phyloP scores from a whole-genome alignment of 2,329 filamentous ascomycete genomes.

The Diaporthe australafricana region DNA sequence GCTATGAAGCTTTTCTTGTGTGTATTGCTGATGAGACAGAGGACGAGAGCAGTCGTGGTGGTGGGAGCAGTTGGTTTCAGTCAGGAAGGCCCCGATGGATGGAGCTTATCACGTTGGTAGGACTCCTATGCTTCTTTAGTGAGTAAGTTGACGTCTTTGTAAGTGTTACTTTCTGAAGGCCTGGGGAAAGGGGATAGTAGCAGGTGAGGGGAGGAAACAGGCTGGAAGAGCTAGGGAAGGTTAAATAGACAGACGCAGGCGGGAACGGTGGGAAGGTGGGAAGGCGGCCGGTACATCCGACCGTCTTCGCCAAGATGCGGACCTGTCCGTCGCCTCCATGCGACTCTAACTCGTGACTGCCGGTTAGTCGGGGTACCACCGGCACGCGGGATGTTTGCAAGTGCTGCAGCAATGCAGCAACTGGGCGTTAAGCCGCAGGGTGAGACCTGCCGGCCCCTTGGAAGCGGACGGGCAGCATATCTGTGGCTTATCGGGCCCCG shows the following conservation, averaged over 20 bases:
- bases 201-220: background rate
- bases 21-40: conserved; percentile 1
- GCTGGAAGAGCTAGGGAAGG: conserved; percentile 20
- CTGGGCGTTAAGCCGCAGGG: conserved; percentile 15
- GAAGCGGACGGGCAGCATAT: conserved; percentile 17
- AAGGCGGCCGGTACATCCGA: background rate
- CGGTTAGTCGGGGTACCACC: conserved; percentile 21
- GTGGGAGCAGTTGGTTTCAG: background rate
- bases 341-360: conserved; percentile 27
- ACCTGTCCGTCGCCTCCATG: background rate
- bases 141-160: background rate
- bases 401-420: background rate
- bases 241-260: conserved; percentile 30
- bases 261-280: background rate
- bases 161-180: background rate
- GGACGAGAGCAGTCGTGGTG: background rate
- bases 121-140: background rate
- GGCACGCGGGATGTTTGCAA: conserved; percentile 29
- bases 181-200: background rate
- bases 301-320: conserved; percentile 9
- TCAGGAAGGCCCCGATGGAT: background rate
- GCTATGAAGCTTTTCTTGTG: background rate
- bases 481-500: conserved; percentile 26
- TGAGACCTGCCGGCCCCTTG: conserved; percentile 33
- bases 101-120: background rate